phyloP scores from a whole-genome alignment of 1,284 basidiomycete species.

The Rhodotorula sp. region DNA sequence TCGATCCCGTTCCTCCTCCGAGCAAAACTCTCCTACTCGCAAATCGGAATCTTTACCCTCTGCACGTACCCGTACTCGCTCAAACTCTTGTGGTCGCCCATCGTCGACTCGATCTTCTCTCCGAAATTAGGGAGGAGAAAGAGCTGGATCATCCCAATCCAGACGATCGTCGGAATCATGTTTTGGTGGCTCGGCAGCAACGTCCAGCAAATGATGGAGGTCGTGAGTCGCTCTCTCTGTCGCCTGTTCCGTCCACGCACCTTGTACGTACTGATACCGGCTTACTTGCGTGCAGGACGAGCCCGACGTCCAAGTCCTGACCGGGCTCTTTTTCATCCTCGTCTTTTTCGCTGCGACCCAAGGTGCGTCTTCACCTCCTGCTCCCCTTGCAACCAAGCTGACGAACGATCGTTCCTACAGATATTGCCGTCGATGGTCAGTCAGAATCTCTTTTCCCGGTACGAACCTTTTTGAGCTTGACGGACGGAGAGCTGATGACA shows the following conservation, averaged over 20 bases:
- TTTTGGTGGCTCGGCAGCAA: constrained; percentile 84
- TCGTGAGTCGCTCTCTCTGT: constrained; percentile 51
- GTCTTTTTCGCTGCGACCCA: constrained; percentile 97
- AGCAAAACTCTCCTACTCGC: constrained; percentile 92
- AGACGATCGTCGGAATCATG: constrained; percentile 79
- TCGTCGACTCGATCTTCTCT: constrained; percentile 89
- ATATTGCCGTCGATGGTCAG: not conserved
- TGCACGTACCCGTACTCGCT: constrained; percentile 95
- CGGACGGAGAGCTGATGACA: too few species aligned
- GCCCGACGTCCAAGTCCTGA: constrained; percentile 76
- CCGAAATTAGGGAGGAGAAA: constrained; percentile 82
- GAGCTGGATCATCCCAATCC: constrained; percentile 98
- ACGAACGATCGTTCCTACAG: constrained; percentile 56
- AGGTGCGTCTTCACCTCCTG: constrained; percentile 56
- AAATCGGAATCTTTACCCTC: constrained; percentile 90
- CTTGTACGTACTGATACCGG: not conserved
- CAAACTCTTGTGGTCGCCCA: constrained; percentile 95
- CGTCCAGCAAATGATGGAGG: constrained; percentile 74
- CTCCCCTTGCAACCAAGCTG: not conserved
- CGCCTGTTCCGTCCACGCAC: not conserved
- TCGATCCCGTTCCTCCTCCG: constrained; percentile 95
- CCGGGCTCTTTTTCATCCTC: constrained; percentile 81
- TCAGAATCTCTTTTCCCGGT: not conserved
- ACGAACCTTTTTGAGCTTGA: not conserved
- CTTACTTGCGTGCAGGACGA: constrained; percentile 59